Evolutionary conservation across 441 rosid genomes (phyloP).

Genomic region (Gossypium davidsonii): DNA sequence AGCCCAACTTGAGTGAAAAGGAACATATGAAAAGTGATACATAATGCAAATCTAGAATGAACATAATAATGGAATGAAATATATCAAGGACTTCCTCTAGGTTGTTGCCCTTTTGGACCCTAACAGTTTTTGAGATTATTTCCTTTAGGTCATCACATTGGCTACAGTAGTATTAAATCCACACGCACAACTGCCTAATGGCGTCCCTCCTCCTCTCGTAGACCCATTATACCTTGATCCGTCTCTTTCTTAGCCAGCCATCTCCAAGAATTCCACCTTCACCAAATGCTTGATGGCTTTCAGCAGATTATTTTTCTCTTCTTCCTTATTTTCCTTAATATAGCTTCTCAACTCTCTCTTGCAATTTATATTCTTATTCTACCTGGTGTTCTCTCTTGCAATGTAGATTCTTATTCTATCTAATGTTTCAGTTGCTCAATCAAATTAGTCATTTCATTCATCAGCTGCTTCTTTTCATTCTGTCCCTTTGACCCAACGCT

Average conservation of each 20-base stretch:
- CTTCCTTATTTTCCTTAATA: constrained; percentile 38
- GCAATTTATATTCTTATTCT: constrained; percentile 30
- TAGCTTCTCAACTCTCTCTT: constrained; percentile 38
- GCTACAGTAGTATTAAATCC: constrained; percentile 66
- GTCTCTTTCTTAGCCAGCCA: constrained; percentile 33
- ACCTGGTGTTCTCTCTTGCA: constrained; percentile 23
- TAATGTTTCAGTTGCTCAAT: constrained; percentile 31
- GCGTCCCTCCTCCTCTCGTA: constrained; percentile 86
- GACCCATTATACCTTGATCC: constrained; percentile 37
- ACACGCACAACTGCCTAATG: constrained; percentile 83
- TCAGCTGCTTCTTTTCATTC: constrained; percentile 9
- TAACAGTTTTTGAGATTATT: constrained; percentile 34
- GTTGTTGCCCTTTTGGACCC: constrained; percentile 40
- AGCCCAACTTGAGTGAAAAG: not conserved
- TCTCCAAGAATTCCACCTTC: constrained; percentile 37
- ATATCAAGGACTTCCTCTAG: constrained; percentile 1
- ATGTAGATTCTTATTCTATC: constrained; percentile 27
- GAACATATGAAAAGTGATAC: constrained; percentile 19
- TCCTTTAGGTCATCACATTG: constrained; percentile 56
- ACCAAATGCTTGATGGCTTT: constrained; percentile 30
- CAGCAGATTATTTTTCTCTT: constrained; percentile 39
- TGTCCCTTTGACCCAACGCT: constrained; percentile 33
- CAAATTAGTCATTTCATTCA: constrained; percentile 27
- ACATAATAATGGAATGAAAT: not conserved
- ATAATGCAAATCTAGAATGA: not conserved